Evolutionary conservation across 208 protist genomes (phyloP), one percentile per base, ranked within the genome.

Genomic region (Trypanosoma vivax): DNA sequence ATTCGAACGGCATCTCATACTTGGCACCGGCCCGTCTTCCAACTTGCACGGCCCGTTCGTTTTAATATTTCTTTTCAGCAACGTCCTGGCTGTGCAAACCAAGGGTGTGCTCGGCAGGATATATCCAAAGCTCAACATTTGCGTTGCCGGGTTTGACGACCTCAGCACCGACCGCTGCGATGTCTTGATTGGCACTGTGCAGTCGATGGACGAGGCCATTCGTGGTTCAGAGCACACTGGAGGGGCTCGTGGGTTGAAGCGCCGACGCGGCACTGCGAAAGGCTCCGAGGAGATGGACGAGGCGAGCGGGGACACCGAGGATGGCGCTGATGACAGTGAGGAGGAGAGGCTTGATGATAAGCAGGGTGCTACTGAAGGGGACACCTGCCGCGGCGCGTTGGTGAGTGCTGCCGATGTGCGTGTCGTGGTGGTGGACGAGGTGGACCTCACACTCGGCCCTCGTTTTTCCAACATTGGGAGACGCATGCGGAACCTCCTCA

Each of bases 51-150:
- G 74, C 1, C 88, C 88, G 10, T 94, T 94, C 52, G 33, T 90
- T 46, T 53, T 94, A 0, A 71, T 94, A 33, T 94, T 94, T 46
- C 77, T 94, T 33, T 94, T 91, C 50, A 91, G 83, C 54, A 83
- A 80, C 48, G 88, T 91, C 38, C 62, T 94, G 25, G 88, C 88
- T 30, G 69, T 90, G 42, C 88, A 94, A 69, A 94, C 88, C 5
- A 73, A 70, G 48, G 50, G 64, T 9, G 88, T 94, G 29, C 72
- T 94, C 21, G 35, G 45, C 28, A 79, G 54, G 23, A 63, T 94
- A 25, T 94, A 94, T 73, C 70, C 76, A 6, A 48, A 57, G 33
- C 65, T 94, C 24, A 57, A 59, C 28, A 77, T 90, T 23, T 61
- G 45, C 10, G 79, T 87, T 21, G 83, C 83, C 13, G 88, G 83